Percentiles rank a stretch among this genome's conserved stretches.
phyloP scores from a whole-genome alignment of 176 grass and related monocot genomes.

The Pontederia paniculata region DNA sequence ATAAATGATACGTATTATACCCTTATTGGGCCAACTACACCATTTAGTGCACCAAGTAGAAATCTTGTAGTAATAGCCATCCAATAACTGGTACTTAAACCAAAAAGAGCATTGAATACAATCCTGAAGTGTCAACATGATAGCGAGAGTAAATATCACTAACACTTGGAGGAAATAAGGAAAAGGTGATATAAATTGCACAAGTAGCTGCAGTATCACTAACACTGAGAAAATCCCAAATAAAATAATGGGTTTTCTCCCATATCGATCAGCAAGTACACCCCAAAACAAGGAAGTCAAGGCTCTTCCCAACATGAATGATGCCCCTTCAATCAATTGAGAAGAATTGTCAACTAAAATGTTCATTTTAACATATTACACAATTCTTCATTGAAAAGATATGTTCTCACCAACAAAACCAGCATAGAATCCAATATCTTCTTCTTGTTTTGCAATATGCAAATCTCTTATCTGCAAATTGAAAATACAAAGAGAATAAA shows the following conservation, averaged over 20 bases:
- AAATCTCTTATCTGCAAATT: conserved; percentile 45
- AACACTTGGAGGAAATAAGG: background rate
- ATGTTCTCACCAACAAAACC: conserved; percentile 55
- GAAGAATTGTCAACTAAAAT: background rate
- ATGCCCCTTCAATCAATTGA: conserved; percentile 35
- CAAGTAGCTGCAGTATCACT: background rate
- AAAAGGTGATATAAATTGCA: background rate
- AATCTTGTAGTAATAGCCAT: conserved; percentile 46
- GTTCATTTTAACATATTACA: background rate
- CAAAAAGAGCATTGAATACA: conserved; percentile 56
- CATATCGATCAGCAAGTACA: conserved; percentile 53
- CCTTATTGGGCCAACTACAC: conserved; percentile 46
- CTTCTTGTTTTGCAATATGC: conserved; percentile 42
- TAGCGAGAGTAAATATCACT: no score
- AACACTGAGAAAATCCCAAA: conserved; percentile 45
- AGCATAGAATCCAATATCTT: conserved; percentile 78
- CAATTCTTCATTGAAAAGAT: background rate
- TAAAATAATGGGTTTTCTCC: conserved; percentile 53
- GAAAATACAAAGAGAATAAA: background rate
- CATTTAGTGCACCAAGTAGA: conserved; percentile 41
- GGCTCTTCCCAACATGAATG: conserved; percentile 63
- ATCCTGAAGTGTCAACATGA: conserved; percentile 23
- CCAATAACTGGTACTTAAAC: conserved; percentile 57
- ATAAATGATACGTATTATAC: no score
- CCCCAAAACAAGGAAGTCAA: conserved; percentile 54